Evolutionary conservation across 306 rosid genomes (phyloP).

Genomic region (Trichosanthes truncata): DNA sequence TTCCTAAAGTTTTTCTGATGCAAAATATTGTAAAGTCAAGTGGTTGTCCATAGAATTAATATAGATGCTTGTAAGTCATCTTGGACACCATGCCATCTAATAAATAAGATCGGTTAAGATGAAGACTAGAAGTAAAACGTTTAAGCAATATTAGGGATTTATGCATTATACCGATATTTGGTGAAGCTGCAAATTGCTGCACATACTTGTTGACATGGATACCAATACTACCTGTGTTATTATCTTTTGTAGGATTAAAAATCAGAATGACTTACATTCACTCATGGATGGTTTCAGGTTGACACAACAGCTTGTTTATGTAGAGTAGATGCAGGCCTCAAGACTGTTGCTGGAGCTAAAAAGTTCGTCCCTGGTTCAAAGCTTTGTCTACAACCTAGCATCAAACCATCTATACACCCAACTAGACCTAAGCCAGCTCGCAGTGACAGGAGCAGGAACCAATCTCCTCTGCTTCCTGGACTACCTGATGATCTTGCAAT

Average conservation of each 20-base stretch:
- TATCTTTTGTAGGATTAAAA: background rate
- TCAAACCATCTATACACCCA: constrained; percentile 74
- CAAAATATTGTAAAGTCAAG: background rate
- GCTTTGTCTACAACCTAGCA: constrained; percentile 90
- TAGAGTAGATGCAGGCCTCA: constrained; percentile 89
- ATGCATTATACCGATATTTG: background rate
- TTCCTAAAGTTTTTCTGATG: background rate
- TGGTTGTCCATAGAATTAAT: background rate
- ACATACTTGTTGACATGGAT: background rate
- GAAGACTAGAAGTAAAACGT: background rate
- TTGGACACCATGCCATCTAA: background rate
- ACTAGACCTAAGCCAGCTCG: constrained; percentile 52
- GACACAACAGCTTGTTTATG: constrained; percentile 96
- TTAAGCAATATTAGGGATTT: background rate
- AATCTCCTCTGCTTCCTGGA: constrained; percentile 93
- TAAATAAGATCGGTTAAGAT: background rate
- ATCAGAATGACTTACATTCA: background rate
- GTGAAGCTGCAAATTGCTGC: background rate
- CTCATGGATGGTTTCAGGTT: constrained; percentile 43
- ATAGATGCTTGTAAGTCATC: background rate
- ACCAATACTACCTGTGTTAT: background rate
- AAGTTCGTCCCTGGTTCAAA: constrained; percentile 95
- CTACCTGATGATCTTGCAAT: constrained; percentile 99
- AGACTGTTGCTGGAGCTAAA: constrained; percentile 92
- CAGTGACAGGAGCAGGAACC: constrained; percentile 71